Conservation (phyloP, 2,329 filamentous ascomycete species). For the Pestalotiopsis sp. region DNA sequence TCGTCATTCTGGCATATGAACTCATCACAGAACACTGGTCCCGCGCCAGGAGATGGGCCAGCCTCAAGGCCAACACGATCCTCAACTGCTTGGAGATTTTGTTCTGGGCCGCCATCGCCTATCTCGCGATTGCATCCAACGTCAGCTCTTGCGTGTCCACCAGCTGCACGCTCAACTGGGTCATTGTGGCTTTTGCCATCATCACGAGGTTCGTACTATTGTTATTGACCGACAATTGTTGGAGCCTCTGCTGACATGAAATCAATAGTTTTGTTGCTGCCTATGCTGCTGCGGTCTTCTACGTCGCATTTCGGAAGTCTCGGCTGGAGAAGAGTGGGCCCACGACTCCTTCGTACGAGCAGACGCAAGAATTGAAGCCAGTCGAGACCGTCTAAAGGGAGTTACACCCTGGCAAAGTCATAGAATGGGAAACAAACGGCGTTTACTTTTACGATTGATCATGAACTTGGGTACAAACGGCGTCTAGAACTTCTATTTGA, state of each 20-base stretch:
- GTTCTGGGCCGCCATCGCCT: not conserved
- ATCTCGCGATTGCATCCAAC: not conserved
- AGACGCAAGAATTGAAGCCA: not conserved
- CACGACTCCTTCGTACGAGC: not conserved
- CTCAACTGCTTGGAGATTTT: slow-evolving; percentile 1
- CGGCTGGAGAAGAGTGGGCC: not conserved
- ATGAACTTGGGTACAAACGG: too few species aligned
- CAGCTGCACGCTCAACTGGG: not conserved
- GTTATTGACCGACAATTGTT: not conserved
- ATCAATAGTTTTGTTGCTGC: not conserved
- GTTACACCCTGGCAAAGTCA: not conserved
- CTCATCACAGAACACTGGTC: not conserved
- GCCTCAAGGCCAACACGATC: not conserved
- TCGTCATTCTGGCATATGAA: not conserved
- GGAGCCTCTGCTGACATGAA: not conserved
- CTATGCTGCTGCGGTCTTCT: not conserved
- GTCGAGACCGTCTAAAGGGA: not conserved
- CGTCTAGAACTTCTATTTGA: too few species aligned
- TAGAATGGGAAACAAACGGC: not conserved
- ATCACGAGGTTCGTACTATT: not conserved
- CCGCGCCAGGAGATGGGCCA: not conserved
- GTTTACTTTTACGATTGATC: not conserved
- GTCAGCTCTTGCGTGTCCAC: not conserved
- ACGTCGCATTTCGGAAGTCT: not conserved
- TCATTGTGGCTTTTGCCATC: not conserved